Evolutionary conservation across 2,329 filamentous ascomycete species (phyloP), one percentile per base, ranked within the genome.

Genomic region (Aspergillus fumigatus): DNA sequence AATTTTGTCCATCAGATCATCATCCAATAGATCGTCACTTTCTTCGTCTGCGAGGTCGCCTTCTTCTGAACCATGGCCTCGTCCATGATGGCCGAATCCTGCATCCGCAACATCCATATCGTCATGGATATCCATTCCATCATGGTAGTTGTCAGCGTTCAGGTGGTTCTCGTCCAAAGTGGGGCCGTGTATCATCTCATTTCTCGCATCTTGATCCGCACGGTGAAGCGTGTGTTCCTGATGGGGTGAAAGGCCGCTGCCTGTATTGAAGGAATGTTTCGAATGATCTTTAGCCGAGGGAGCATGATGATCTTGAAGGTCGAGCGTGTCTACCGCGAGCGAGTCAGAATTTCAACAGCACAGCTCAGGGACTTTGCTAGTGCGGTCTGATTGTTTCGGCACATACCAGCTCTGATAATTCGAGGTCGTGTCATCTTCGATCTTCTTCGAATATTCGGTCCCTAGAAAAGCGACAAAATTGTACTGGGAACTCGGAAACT

Each of bases 1-100:
- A 64, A 99, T 97, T 76, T 94, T 94, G 79, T 97, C 94, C 89
- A 96, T 91, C 86, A 96, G 87, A 75, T 97, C 93, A 75, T 97
- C 87, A 70, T 95, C 92, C 73, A 92, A 78, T 67, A 89, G 84
- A 65, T 89, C 88, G 59, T 84, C 82, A 35, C 76, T 77, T 60
- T 90, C 84, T 50, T 82, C 89, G 66, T 88, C 87, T 50, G 85
- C 85, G 62, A 79, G 72, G 53, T 84, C 80, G 14, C 69, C 75
- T 52, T 85, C 83, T 48, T 73, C 69, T 2, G 62, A 59, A 23
- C 56, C 64, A 40, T 63, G 62, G n/a, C 62, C 63, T 35, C 69
- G 70, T 17, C 67, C 60, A 52, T 56, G 60, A 26, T 58, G 56
- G 25, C 59, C 58, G 17, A 60, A 49, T 11, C 70, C 63, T 5